Conservation (phyloP, 305 asterid species). For the Fraxinus floribunda region DNA sequence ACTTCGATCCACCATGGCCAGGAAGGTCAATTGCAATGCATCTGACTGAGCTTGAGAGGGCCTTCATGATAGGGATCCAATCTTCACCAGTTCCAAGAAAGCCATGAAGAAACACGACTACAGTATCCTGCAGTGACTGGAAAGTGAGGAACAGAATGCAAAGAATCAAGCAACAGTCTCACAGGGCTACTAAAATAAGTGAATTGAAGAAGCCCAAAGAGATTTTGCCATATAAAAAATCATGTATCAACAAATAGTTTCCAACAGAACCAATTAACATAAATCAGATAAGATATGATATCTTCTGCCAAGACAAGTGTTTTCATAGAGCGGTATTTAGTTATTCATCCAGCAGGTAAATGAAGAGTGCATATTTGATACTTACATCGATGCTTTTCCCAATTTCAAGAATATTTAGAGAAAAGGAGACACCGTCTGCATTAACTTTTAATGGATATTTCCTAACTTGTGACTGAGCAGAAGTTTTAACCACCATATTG, state of each 20-base stretch:
- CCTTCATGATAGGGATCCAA: conserved; percentile 86
- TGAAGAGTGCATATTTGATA: background rate
- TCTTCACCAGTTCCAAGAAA: conserved; percentile 86
- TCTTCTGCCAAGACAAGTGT: background rate
- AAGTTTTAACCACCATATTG: conserved; percentile 46
- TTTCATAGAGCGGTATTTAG: background rate
- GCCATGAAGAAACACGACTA: conserved; percentile 83
- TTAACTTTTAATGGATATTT: conserved; percentile 58
- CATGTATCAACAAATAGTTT: background rate
- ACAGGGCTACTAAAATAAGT: background rate
- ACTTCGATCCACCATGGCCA: conserved; percentile 79
- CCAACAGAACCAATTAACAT: background rate
- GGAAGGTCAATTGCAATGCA: conserved; percentile 94
- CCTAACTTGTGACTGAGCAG: conserved; percentile 38
- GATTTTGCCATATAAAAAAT: background rate
- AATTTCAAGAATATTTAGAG: conserved; percentile 61
- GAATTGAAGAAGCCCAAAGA: background rate
- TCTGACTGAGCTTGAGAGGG: conserved; percentile 65
- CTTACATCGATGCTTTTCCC: conserved; percentile 69
- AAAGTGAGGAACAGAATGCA: conserved; percentile 17
- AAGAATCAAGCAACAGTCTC: background rate
- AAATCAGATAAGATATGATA: background rate
- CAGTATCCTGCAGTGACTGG: conserved; percentile 49
- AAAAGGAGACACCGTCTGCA: conserved; percentile 45
- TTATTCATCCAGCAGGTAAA: background rate